Evolutionary conservation across 208 protist species (phyloP), one percentile per base, ranked within the genome.

Genomic region (Trypanosoma lewisi): DNA sequence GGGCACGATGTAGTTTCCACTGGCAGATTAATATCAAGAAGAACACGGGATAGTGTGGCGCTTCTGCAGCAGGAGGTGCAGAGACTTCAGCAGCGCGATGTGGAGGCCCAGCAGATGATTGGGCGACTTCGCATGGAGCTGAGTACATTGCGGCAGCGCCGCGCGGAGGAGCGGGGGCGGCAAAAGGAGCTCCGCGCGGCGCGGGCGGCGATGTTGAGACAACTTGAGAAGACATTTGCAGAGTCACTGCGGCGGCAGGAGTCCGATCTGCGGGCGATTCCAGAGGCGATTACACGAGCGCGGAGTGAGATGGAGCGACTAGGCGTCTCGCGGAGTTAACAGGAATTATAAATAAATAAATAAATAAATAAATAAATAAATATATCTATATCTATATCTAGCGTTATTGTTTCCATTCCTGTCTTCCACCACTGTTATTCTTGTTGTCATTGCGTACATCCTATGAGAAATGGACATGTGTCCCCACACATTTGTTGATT

Each of bases 61-160:
- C 41, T 37, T 0, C 66, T 80, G 47, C 63, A 70, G 9, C 47
- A 71, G 14, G 75, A 75, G 49, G 56, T 82, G 36, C 58, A 82
- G 58, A 59, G 63, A 28, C 33, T 37, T 11, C 27, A 30, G 4
- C 63, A 50, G 42, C 51, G 51, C 49, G 28, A 44, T 19, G 12
- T 9, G 4, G 52, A 30, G 16, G 34, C 34, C 47, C 70, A 83
- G 51, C 75, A 78, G 8, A 50, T 14, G 2, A 72, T 77, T 69
- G 69, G 78, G 52, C 73, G 71, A 25, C 74, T 83, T 27, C 34
- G 65, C 52, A 71, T 73, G 47, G 75, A 87, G 42, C 41, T 87
- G 23, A 41, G 70, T n/a, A 65, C 47, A 23, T 21, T 83, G 16
- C 57, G 64, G 17, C 65, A 67, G 64, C 70, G 77, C 48, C 73